Evolutionary conservation across 2,329 filamentous ascomycete species (phyloP), one percentile per base, ranked within the genome.

Genomic region (Coniochaeta sp.): DNA sequence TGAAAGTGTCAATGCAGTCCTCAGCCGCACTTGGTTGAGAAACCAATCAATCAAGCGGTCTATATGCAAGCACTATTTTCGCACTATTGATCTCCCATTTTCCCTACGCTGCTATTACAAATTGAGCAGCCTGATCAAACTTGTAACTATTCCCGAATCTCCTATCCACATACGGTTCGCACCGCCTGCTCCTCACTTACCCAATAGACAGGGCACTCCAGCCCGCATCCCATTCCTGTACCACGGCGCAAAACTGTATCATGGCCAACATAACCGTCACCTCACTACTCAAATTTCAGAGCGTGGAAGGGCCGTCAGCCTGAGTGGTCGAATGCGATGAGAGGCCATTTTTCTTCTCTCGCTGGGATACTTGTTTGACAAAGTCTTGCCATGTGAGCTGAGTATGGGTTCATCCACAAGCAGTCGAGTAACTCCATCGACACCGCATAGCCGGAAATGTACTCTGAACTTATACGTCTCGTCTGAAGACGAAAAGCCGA

Each of bases 81-180:
- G 5, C 9, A 31, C 9, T 9, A 31, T 9, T 31, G 28, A 5
- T 31, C 28, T 31, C 28, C 28, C 28, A 5, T 31, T 5, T 31
- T 31, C 28, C 28, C 9, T 31, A 31, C 5, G 5, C 28, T 6
- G 9, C 28, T 5, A 9, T 31, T 31, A 31, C 28, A 3, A 40
- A 33, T 56, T 28, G 34, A 56, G 33, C 33, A 28, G 19, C 68
- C 69, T 87, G 84, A 60, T 80, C 72, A 66, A 87, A 87, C 67
- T 87, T 79, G 71, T 87, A 87, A 22, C 79, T 81, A 67, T 87
- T 87, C 0, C 84, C 84, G 67, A 83, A 87, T 1, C 76, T 80
- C 59, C 83, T 70, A 55, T 83, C 76, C 63, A 87, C 64, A 67
- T 87, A 87, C 0, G n/a, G 71, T 71, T 44, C 71, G 68, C 59